Base-by-base conservation (phyloP, 441 rosid genomes). In the Gossypium gossypioides region DNA sequence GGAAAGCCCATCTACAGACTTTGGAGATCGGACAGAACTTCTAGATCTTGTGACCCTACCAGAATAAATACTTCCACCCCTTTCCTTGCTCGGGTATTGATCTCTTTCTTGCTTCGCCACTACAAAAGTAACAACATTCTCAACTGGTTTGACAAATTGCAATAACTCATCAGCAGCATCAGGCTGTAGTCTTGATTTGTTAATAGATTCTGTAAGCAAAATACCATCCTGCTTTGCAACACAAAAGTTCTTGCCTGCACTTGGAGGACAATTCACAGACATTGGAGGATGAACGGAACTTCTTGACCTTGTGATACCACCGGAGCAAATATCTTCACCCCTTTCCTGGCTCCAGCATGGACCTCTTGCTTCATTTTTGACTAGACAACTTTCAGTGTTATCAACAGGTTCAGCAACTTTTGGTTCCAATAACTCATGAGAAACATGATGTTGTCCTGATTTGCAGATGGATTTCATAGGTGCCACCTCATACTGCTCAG, bases 301-400 rank as follows among this genome's bases (percentile, higher is more conserved):
- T 79, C 67, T 74, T 71, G 84, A 77, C 64, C 83, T 83, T 74
- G 77, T 73, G 74, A 77, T 77, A 79, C 78, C 76, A 78, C 81
- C 78, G 18, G 75, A 66, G 76, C 69, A 71, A 42, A 76, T 68
- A 68, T 32, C 75, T 60, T 72, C 75, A 74, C 61, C 73, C 79
- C 71, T 78, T 71, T 69, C 82, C 68, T 71, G 74, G 69, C 77
- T 76, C 74, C 58, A 76, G 69, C 72, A 74, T 73, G 72, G 75
- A 71, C 58, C 72, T 24, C 65, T 55, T 72, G 79, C 67, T 37
- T 50, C 72, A 69, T 42, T 72, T 61, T 22, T 59, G 15, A 24
- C 34, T 42, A 4, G 40, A n/a, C 15, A 42, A 13, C 51, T 55
- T 32, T 10, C 52, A 56, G 52, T 19, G 40, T 40, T 37, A 55